These are phyloP conservation scores for Septoria petroselini DNA, from an alignment of 2,329 filamentous ascomycete species.

Conservation along the genomic window DNA sequence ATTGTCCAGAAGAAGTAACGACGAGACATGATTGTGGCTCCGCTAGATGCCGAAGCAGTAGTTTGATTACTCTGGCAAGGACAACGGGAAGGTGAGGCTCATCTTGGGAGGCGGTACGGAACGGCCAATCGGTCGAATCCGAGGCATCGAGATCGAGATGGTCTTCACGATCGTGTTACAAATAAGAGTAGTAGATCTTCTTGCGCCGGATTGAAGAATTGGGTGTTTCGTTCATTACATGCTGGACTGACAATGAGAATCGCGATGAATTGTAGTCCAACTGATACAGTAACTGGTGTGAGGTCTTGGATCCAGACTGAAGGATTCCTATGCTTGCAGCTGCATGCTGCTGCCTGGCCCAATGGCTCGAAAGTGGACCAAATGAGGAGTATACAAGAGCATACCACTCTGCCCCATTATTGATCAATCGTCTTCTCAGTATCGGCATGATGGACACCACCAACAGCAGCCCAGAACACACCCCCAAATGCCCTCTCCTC, in stretches of 20 bases:
- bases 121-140: background rate
- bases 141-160: background rate
- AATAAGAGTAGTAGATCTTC: too few relatives aligned
- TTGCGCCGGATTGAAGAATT: too few relatives aligned
- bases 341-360: constrained; percentile 7
- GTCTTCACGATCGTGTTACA: too few relatives aligned
- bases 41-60: constrained; percentile 5
- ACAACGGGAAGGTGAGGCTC: background rate
- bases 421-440: too few relatives aligned
- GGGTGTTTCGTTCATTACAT: too few relatives aligned
- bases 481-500: constrained; percentile 23
- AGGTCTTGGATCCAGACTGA: too few relatives aligned
- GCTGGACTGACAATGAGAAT: too few relatives aligned
- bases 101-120: constrained; percentile 3
- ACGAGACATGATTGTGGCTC: background rate
- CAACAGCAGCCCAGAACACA: background rate
- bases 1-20: background rate
- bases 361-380: background rate
- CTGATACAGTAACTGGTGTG: too few relatives aligned
- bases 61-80: constrained; percentile 13
- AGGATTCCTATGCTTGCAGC: background rate
- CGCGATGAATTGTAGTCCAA: too few relatives aligned
- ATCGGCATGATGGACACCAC: background rate
- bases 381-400: background rate
- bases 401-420: too few relatives aligned